phyloP scores from a whole-genome alignment of 331 rosid genomes.

The Stylosanthes scabra region DNA sequence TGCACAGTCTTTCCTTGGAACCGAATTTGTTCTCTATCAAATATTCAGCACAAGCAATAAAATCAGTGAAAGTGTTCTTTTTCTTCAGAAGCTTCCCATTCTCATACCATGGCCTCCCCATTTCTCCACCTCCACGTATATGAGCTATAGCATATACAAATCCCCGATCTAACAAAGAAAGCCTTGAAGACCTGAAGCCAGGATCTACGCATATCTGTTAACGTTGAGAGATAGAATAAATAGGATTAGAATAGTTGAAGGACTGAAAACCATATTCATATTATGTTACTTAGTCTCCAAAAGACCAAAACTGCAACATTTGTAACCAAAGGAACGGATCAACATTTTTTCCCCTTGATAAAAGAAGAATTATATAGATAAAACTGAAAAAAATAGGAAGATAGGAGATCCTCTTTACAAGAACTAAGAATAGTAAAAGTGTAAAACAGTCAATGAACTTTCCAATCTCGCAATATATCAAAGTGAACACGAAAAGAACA shows the following conservation, averaged over 20 bases:
- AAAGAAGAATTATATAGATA: too few relatives aligned
- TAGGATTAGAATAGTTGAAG: neutral
- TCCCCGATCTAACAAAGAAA: constrained; percentile 88
- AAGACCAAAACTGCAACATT: constrained; percentile 10
- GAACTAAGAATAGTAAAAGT: too few relatives aligned
- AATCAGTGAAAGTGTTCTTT: constrained; percentile 87
- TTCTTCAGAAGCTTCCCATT: constrained; percentile 89
- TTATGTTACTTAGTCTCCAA: constrained; percentile 18
- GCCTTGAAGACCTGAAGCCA: constrained; percentile 73
- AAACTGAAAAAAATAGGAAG: too few relatives aligned
- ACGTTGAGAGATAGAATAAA: constrained; percentile 24
- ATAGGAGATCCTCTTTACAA: too few relatives aligned
- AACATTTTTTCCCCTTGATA: neutral
- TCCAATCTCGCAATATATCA: constrained; percentile 6
- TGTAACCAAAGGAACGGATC: constrained; percentile 23
- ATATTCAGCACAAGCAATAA: constrained; percentile 88
- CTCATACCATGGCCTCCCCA: constrained; percentile 99
- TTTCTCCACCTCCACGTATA: constrained; percentile 95
- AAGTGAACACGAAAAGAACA: constrained; percentile 10
- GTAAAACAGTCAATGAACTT: too few relatives aligned
- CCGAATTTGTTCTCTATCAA: constrained; percentile 77
- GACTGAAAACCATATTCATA: constrained; percentile 22
- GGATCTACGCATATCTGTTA: constrained; percentile 80
- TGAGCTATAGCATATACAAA: constrained; percentile 91
- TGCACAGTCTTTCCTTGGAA: constrained; percentile 79